Conservation (phyloP, 2,329 filamentous ascomycete genomes). For the Akanthomyces muscarius region DNA sequence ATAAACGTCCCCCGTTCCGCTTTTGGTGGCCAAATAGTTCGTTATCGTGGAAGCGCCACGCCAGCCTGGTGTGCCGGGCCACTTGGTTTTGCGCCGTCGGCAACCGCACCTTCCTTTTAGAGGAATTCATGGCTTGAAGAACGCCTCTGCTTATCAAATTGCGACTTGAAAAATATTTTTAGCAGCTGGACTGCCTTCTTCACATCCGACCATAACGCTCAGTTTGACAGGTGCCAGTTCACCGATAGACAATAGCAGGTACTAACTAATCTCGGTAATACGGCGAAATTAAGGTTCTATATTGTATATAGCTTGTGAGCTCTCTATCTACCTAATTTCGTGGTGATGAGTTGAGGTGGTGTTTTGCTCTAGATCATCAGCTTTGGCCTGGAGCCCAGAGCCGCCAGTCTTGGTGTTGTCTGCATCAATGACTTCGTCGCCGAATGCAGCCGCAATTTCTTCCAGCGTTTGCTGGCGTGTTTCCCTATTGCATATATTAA, state of each 20-base stretch:
- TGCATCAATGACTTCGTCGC: slow-evolving; percentile 38
- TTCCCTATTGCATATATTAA: slow-evolving; percentile 26
- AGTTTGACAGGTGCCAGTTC: too few species aligned
- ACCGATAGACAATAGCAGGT: too few species aligned
- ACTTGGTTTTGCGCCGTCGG: neutral
- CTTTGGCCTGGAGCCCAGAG: neutral
- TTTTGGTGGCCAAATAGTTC: neutral
- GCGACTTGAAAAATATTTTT: neutral
- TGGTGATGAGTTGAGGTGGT: neutral
- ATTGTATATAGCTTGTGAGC: too few species aligned
- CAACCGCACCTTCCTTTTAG: neutral
- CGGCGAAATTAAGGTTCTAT: neutral
- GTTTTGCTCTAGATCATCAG: neutral
- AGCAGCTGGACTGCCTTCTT: neutral
- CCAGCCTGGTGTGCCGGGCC: neutral
- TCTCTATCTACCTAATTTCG: neutral
- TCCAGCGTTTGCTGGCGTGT: slow-evolving; percentile 46
- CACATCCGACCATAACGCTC: too few species aligned
- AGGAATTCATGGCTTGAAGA: neutral
- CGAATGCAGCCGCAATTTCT: slow-evolving; percentile 46
- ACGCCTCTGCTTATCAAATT: neutral
- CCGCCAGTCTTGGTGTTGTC: neutral
- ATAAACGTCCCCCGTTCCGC: neutral
- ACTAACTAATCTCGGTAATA: too few species aligned
- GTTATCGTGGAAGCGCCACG: slow-evolving; percentile 8